These are phyloP conservation scores for Coccomyxa subellipsoidea DNA, from an alignment of 163 green algal genomes.

Conservation along the genomic window DNA sequence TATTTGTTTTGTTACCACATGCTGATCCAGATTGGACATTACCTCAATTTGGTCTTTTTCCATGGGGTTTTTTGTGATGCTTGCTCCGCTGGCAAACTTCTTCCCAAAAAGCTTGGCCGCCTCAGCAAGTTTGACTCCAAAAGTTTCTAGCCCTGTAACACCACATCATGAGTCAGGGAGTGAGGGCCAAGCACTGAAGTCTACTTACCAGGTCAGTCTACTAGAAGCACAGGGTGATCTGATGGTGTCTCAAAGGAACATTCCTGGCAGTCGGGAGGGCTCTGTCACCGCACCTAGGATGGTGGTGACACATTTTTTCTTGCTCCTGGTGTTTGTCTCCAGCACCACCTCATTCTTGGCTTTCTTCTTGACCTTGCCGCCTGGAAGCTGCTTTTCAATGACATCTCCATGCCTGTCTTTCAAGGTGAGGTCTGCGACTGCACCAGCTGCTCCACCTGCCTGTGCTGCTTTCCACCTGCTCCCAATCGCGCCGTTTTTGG, in stretches of 20 bases:
- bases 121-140: slow-evolving; percentile 92
- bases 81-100: slow-evolving; percentile 95
- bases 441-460: slow-evolving; percentile 37
- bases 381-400: slow-evolving; percentile 66
- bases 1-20: too few species aligned
- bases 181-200: neutral
- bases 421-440: slow-evolving; percentile 45
- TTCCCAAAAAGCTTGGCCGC: slow-evolving; percentile 97
- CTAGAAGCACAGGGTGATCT: too few species aligned
- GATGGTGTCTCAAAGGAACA: too few species aligned
- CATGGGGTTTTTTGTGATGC: slow-evolving; percentile 85
- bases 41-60: slow-evolving; percentile 94
- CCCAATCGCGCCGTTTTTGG: too few species aligned
- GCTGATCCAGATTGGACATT: too few species aligned
- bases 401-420: slow-evolving; percentile 44
- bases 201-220: neutral
- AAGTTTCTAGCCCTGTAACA: slow-evolving; percentile 73
- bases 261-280: too few species aligned
- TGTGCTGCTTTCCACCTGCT: slow-evolving; percentile 65
- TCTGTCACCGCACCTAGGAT: slow-evolving; percentile 52
- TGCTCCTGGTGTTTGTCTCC: slow-evolving; percentile 82
- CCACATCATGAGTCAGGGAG: neutral
- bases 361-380: slow-evolving; percentile 69
- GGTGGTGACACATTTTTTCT: slow-evolving; percentile 95
- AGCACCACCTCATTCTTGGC: slow-evolving; percentile 66